Evolutionary conservation across 805 yeast species (phyloP).

Genomic region (Ogataea dorogensis): DNA sequence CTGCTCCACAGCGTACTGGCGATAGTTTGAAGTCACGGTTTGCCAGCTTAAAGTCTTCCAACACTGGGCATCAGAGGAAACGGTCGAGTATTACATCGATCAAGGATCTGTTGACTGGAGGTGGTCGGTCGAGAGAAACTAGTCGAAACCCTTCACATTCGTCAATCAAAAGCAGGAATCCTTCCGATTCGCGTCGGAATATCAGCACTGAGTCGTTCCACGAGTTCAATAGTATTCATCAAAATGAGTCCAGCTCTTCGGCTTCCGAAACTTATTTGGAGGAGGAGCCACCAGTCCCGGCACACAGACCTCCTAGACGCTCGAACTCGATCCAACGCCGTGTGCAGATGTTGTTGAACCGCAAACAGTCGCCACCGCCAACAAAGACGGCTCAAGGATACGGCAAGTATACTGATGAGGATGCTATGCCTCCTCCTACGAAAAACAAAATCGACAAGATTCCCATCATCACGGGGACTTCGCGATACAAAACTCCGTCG

Average conservation of each 20-base stretch:
- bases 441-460: slow-evolving; percentile 21
- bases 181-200: slow-evolving; percentile 18
- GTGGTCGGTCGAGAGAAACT: slow-evolving; percentile 30
- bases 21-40: slow-evolving; percentile 24
- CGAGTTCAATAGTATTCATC: slow-evolving; percentile 18
- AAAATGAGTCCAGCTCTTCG: slow-evolving; percentile 12
- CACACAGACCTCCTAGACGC: slow-evolving; percentile 29
- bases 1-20: slow-evolving; percentile 26
- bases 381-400: slow-evolving; percentile 75
- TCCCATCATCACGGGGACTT: slow-evolving; percentile 16
- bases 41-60: slow-evolving; percentile 18
- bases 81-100: slow-evolving; percentile 37
- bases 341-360: slow-evolving; percentile 48
- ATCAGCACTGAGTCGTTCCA: slow-evolving; percentile 25
- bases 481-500: slow-evolving; percentile 14
- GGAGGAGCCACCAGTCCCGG: slow-evolving; percentile 22
- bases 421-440: slow-evolving; percentile 22
- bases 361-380: slow-evolving; percentile 44
- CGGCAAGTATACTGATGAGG: slow-evolving; percentile 63
- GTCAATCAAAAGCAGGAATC: slow-evolving; percentile 18
- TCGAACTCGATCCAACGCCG: slow-evolving; percentile 51
- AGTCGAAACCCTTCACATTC: slow-evolving; percentile 22
- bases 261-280: slow-evolving; percentile 17
- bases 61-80: slow-evolving; percentile 25
- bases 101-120: slow-evolving; percentile 36